A percentile compares a stretch with the other conserved stretches of the same genome.
Conservation (phyloP, 2,329 filamentous ascomycete genomes). For the Neofusicoccum cordaticola region DNA sequence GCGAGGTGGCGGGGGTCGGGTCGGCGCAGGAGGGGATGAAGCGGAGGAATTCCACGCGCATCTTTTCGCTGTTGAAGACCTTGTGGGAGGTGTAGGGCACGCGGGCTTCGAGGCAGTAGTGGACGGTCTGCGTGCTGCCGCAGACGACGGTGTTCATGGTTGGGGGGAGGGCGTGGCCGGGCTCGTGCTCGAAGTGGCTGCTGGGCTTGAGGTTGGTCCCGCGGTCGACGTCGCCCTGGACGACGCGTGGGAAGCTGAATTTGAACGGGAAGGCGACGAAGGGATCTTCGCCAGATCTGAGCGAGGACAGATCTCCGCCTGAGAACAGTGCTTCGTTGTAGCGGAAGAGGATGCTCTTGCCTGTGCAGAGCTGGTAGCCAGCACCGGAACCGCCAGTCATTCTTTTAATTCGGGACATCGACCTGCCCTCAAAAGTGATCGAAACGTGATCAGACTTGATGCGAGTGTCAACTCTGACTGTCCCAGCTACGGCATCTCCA, state of each 20-base stretch:
- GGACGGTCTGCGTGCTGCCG: slow-evolving; percentile 21
- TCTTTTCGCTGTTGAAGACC: slow-evolving; percentile 20
- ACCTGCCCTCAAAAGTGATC: no score
- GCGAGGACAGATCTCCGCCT: no score
- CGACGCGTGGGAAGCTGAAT: slow-evolving; percentile 25
- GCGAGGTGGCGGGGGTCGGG: neutral
- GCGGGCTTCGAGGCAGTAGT: slow-evolving; percentile 25
- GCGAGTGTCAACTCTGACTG: no score
- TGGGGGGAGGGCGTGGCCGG: slow-evolving; percentile 23
- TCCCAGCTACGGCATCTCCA: no score
- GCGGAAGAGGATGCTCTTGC: no score
- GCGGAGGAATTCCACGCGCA: slow-evolving; percentile 17
- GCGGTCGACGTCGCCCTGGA: slow-evolving; percentile 18
- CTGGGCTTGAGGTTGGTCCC: slow-evolving; percentile 16
- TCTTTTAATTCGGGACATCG: no score
- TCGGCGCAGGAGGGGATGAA: slow-evolving; percentile 21
- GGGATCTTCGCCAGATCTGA: neutral
- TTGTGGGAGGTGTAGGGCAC: slow-evolving; percentile 18
- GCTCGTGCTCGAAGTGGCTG: slow-evolving; percentile 19
- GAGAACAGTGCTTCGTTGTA: no score
- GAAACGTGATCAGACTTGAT: no score
- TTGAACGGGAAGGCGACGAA: slow-evolving; percentile 24
- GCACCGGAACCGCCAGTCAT: no score
- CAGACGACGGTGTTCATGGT: slow-evolving; percentile 21
- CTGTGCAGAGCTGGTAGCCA: no score